Base-by-base conservation (phyloP, 257 asterid species). In the Cinchona pubescens region DNA sequence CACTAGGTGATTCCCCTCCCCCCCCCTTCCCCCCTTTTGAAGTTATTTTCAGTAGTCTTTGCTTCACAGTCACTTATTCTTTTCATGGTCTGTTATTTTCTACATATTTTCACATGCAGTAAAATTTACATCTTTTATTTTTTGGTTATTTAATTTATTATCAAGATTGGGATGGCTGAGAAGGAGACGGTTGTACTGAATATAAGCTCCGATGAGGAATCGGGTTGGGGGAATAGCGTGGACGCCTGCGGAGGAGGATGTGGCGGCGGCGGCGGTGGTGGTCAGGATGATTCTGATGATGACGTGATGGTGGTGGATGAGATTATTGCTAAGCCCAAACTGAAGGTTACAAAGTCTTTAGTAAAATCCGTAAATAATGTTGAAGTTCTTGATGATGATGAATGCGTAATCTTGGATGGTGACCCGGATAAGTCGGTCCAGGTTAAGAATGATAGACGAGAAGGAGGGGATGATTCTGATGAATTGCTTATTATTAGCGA, bases 201-300 rank as follows among this genome's bases (percentile, higher is more conserved):
- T 27, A 83, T 93, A 76, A 90, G 96, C 76, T 91, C 98, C 67
- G 98, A 91, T 29, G 97, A 91, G 77, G 96, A 91, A 66, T 75
- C 68, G 35, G 85, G 72, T 67, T 83, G 83, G 60, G 88, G 86
- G 4, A 82, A 79, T 67, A 32, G 27, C 56, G 45, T 67, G 21
- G 59, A 46, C 40, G 71, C 51, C 19, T 42, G 37, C 37, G 69
- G 62, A 3, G 73, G 49, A 1, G 45, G 21, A 23, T 79, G 75
- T 37, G 60, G 42, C 48, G 84, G 81, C 11, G 86, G 65, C 3
- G 84, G 78, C 0, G 85, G 29, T 12, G 84, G 70, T 9, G 86
- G 69, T 64, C 80, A 76, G 30, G 96, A 87, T 34, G 92, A 88
- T 43, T 83, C 55, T n/a, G 79, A 83, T 35, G 97, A 87, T 71